Conservation (phyloP, 176 grass and related monocot species). For the Tillandsia fasciculata region DNA sequence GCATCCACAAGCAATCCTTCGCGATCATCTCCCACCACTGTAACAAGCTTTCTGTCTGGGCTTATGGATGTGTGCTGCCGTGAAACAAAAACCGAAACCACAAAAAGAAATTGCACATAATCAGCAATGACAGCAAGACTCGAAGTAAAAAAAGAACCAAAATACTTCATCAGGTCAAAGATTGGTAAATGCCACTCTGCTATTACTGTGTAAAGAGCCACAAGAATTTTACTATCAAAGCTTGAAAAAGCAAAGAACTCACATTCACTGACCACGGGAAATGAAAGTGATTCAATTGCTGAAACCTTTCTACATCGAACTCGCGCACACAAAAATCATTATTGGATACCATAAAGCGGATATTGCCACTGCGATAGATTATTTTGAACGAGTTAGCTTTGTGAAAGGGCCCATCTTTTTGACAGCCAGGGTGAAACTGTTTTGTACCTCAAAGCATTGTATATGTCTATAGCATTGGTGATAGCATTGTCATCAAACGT, state of each 20-base stretch:
- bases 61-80: constrained; percentile 68
- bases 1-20: constrained; percentile 61
- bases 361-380: constrained; percentile 40
- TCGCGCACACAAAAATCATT: constrained; percentile 81
- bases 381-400: background rate
- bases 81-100: constrained; percentile 10
- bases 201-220: too few relatives aligned
- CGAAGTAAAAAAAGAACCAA: background rate
- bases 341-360: constrained; percentile 62
- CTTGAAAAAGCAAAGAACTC: constrained; percentile 15
- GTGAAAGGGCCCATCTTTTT: too few relatives aligned
- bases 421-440: too few relatives aligned
- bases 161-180: too few relatives aligned
- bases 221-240: too few relatives aligned
- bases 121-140: background rate
- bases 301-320: constrained; percentile 80
- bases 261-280: constrained; percentile 94
- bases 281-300: constrained; percentile 62
- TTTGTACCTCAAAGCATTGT: constrained; percentile 47
- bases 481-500: constrained; percentile 84
- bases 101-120: too few relatives aligned
- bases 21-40: constrained; percentile 58
- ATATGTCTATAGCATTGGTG: constrained; percentile 87
- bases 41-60: constrained; percentile 57
- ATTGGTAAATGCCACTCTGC: too few relatives aligned